A percentile compares a stretch with the other conserved stretches of the same genome.
phyloP scores from a whole-genome alignment of 352 stramenopile genomes.

The Peronospora farinosa region DNA sequence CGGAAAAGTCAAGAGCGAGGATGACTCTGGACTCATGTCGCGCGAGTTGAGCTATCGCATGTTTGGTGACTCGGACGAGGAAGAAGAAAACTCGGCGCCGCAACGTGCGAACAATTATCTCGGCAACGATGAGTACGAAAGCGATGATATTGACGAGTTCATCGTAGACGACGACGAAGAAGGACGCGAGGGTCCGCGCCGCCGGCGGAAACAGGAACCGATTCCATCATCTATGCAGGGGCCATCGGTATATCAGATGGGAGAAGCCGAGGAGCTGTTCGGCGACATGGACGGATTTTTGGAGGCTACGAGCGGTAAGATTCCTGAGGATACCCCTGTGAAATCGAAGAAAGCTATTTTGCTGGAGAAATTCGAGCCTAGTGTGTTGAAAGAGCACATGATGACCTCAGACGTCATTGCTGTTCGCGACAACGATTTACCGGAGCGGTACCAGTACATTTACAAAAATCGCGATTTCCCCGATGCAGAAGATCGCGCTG shows the following conservation, averaged over 20 bases:
- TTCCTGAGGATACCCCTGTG: conserved; percentile 23
- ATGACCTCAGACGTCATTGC: conserved; percentile 80
- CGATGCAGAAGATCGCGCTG: conserved; percentile 73
- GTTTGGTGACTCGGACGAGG: conserved; percentile 86
- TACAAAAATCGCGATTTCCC: conserved; percentile 71
- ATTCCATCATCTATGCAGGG: conserved; percentile 75
- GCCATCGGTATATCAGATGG: conserved; percentile 87
- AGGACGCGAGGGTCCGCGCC: conserved; percentile 62
- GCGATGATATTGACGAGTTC: conserved; percentile 86
- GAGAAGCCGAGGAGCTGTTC: conserved; percentile 86
- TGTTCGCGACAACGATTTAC: conserved; percentile 75
- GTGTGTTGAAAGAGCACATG: conserved; percentile 84
- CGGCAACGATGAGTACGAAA: conserved; percentile 85
- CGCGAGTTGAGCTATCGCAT: conserved; percentile 84
- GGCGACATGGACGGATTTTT: conserved; percentile 87
- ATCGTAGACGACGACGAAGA: conserved; percentile 89
- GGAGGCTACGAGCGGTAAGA: conserved; percentile 59
- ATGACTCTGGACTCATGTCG: conserved; percentile 78
- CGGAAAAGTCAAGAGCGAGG: conserved; percentile 64
- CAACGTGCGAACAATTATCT: conserved; percentile 72
- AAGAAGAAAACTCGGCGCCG: conserved; percentile 72
- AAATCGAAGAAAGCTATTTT: conserved; percentile 84
- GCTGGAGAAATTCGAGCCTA: conserved; percentile 83
- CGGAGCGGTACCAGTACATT: conserved; percentile 72
- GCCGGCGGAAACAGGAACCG: conserved; percentile 69